Evolutionary conservation across 2,329 filamentous ascomycete genomes (phyloP).

Genomic region (Penicillium vulpinum): DNA sequence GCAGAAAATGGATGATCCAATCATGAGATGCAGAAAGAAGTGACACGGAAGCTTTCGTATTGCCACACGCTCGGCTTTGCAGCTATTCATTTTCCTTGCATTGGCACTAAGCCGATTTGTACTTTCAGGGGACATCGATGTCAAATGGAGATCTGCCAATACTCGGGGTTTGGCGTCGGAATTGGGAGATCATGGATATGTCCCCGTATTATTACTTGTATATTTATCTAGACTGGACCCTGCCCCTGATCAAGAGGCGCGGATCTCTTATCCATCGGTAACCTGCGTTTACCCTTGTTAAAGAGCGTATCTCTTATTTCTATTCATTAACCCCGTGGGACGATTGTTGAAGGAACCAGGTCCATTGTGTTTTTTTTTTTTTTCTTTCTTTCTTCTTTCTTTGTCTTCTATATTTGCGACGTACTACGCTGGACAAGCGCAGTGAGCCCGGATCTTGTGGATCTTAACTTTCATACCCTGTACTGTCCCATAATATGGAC

Average conservation of each 20-base stretch:
- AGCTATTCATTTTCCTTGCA: constrained; percentile 26
- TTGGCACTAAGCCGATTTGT: constrained; percentile 10
- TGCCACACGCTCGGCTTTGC: constrained; percentile 22
- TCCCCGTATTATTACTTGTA: constrained; percentile 1
- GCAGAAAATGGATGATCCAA: constrained; percentile 9
- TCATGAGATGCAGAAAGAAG: constrained; percentile 12
- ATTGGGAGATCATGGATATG: constrained; percentile 2
- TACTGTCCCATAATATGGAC: constrained; percentile 13
- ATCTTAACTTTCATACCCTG: background rate
- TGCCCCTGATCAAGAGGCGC: constrained; percentile 1
- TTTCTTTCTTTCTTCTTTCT: background rate
- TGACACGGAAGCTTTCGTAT: constrained; percentile 19
- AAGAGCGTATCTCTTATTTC: background rate
- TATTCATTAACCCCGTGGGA: background rate
- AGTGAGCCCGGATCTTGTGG: background rate
- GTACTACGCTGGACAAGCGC: background rate
- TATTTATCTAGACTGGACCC: constrained; percentile 6
- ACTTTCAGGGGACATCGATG: constrained; percentile 5
- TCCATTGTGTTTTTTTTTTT: background rate
- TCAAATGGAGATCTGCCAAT: constrained; percentile 14
- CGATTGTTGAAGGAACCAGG: background rate
- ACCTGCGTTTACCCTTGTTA: constrained; percentile 1
- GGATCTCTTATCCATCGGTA: constrained; percentile 15
- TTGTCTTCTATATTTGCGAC: background rate
- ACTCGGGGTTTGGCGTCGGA: constrained; percentile 4